phyloP scores from a whole-genome alignment of 768 basidiomycete genomes.

The Rhodotorula babjevae region DNA sequence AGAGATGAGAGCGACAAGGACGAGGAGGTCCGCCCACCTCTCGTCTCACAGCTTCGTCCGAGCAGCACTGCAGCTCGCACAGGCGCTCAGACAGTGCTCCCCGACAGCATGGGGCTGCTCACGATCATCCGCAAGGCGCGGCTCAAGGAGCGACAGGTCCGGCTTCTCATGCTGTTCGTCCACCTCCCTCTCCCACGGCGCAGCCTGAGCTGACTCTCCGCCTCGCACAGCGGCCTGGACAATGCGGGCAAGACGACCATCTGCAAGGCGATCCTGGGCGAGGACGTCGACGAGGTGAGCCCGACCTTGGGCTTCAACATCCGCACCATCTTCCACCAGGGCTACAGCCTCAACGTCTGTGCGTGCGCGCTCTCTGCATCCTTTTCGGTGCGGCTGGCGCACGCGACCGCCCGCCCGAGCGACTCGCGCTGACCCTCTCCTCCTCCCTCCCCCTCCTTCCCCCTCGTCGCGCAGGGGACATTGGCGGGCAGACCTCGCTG shows the following conservation, averaged over 20 bases:
- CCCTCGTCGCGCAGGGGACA: slow-evolving; percentile 79
- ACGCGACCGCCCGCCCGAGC: no score
- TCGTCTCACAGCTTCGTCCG: no score
- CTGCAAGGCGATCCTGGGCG: slow-evolving; percentile 85
- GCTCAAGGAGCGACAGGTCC: slow-evolving; percentile 93
- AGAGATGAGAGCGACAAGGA: no score
- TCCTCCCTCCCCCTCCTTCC: neutral
- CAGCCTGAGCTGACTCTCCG: neutral
- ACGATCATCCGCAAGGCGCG: slow-evolving; percentile 96
- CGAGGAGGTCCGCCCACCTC: no score
- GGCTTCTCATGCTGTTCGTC: slow-evolving; percentile 81
- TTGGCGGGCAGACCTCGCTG: slow-evolving; percentile 91
- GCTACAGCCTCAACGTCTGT: slow-evolving; percentile 68
- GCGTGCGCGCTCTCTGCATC: slow-evolving; percentile 41
- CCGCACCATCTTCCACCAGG: slow-evolving; percentile 86
- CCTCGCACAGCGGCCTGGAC: slow-evolving; percentile 70
- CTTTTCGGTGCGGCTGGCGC: neutral
- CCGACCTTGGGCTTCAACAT: slow-evolving; percentile 99
- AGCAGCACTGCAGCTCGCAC: no score
- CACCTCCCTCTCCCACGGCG: neutral
- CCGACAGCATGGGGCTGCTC: slow-evolving; percentile 70
- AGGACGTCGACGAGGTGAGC: slow-evolving; percentile 79
- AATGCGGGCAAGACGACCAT: slow-evolving; percentile 99
- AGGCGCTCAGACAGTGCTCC: no score
- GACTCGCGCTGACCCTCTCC: neutral